Evolutionary conservation across 805 yeast genomes (phyloP).

Genomic region (Myxozyma geophila): DNA sequence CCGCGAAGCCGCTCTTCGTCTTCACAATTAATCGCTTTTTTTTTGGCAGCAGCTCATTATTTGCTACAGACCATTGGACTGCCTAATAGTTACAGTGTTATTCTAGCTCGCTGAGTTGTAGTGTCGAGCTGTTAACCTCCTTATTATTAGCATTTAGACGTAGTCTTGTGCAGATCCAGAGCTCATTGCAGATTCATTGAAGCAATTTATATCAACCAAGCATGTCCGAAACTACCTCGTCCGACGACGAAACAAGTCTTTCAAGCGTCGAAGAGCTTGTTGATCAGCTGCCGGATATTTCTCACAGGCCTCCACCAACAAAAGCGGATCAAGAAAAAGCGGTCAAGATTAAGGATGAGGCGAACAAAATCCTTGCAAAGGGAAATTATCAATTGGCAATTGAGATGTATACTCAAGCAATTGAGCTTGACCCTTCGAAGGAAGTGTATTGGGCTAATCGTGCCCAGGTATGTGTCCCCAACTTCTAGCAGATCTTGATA

Average conservation of each 20-base stretch:
- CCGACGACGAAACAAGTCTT: conserved; percentile 8
- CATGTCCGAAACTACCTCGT: conserved; percentile 3
- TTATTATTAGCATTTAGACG: neutral
- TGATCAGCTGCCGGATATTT: conserved; percentile 9
- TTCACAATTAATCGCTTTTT: no score
- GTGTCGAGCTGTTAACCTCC: no score
- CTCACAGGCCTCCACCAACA: conserved; percentile 13
- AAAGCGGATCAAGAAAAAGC: conserved; percentile 64
- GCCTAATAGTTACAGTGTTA: no score
- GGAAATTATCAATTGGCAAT: conserved; percentile 74
- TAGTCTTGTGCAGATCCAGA: neutral
- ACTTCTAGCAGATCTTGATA: neutral
- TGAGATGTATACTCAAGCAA: conserved; percentile 78
- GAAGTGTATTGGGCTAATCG: conserved; percentile 92
- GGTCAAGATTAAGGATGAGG: conserved; percentile 78
- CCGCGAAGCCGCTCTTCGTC: neutral
- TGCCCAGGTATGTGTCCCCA: conserved; percentile 53
- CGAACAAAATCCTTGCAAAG: conserved; percentile 84
- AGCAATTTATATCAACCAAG: neutral
- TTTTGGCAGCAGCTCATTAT: no score
- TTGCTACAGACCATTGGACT: no score
- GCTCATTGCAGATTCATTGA: neutral
- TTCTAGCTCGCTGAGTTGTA: no score
- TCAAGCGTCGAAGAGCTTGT: conserved; percentile 16
- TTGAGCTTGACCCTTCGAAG: conserved; percentile 68